Percentiles rank a stretch among this genome's conserved stretches.
Conservation (phyloP, 345 rosid genomes). For the Draba incana region DNA sequence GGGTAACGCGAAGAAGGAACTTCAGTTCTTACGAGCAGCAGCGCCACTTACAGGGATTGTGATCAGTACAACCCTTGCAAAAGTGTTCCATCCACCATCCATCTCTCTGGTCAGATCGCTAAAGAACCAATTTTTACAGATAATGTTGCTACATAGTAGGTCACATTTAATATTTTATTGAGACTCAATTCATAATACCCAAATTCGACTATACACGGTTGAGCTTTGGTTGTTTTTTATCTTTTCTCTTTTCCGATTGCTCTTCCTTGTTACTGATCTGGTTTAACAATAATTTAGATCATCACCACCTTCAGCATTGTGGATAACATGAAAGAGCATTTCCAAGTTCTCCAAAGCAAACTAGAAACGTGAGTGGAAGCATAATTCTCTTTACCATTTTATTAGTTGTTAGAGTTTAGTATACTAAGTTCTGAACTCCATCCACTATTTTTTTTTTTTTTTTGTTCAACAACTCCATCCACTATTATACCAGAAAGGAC, state of each 20-base stretch:
- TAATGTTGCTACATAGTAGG: constrained; percentile 3
- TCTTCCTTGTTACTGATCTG: constrained; percentile 10
- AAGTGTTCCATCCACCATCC: constrained; percentile 78
- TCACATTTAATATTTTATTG: background rate
- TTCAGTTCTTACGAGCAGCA: constrained; percentile 83
- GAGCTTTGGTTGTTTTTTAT: too few relatives aligned
- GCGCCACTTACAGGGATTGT: constrained; percentile 95
- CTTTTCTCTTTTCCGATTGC: too few relatives aligned
- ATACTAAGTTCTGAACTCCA: constrained; percentile 6
- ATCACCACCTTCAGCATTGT: constrained; percentile 89
- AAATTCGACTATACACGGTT: background rate
- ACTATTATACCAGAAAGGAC: constrained; percentile 63
- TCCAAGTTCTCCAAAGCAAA: constrained; percentile 59
- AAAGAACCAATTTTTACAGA: background rate
- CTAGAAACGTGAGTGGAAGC: constrained; percentile 53
- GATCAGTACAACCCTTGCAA: constrained; percentile 79
- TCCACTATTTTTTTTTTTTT: too few relatives aligned
- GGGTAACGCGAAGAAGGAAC: constrained; percentile 91
- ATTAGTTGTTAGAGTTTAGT: background rate
- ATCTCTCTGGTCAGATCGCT: constrained; percentile 77
- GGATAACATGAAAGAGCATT: constrained; percentile 86
- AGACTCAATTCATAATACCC: background rate
- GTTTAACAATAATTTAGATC: constrained; percentile 55
- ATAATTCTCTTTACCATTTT: background rate
- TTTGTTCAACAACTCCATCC: too few relatives aligned